Conservation (phyloP, 768 basidiomycete species). For the Cantharellus cinnabarinus region DNA sequence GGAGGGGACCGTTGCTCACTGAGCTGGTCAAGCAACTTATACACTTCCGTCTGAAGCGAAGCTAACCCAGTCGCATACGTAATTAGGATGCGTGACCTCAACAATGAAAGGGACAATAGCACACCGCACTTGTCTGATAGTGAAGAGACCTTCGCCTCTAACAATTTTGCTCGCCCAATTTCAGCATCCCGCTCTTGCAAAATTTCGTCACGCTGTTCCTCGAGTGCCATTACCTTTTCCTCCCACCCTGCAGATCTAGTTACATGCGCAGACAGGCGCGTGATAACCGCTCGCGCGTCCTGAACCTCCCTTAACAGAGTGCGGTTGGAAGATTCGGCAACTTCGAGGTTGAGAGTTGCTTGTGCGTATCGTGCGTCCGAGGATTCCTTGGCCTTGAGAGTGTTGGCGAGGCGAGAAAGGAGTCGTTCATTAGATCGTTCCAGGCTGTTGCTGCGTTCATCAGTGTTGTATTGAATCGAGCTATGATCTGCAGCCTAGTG, state of each 20-base stretch:
- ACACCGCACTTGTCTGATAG: slow-evolving; percentile 49
- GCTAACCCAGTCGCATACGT: slow-evolving; percentile 21
- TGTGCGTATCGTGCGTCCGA: slow-evolving; percentile 61
- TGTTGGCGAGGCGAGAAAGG: slow-evolving; percentile 18
- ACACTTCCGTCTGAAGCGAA: slow-evolving; percentile 48
- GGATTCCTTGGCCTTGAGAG: slow-evolving; percentile 36
- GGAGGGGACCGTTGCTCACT: slow-evolving; percentile 40
- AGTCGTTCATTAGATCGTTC: slow-evolving; percentile 14
- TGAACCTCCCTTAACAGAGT: slow-evolving; percentile 53
- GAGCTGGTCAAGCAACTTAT: slow-evolving; percentile 39
- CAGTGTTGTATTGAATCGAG: slow-evolving; percentile 8
- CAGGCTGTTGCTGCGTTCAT: slow-evolving; percentile 12
- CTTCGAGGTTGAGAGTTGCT: slow-evolving; percentile 61
- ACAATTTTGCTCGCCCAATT: slow-evolving; percentile 39
- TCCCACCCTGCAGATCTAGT: slow-evolving; percentile 56
- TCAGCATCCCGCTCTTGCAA: slow-evolving; percentile 61
- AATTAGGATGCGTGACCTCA: not conserved
- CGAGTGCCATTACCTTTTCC: slow-evolving; percentile 35
- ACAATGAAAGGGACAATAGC: slow-evolving; percentile 8
- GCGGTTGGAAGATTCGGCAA: slow-evolving; percentile 61
- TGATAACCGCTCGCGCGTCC: slow-evolving; percentile 44
- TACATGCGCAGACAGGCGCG: slow-evolving; percentile 45
- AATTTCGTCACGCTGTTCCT: slow-evolving; percentile 59
- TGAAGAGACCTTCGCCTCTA: slow-evolving; percentile 43
- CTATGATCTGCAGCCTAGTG: slow-evolving; percentile 7